These are phyloP conservation scores for Dendrothele bispora DNA, from an alignment of 768 basidiomycete species.

Conservation along the genomic window DNA sequence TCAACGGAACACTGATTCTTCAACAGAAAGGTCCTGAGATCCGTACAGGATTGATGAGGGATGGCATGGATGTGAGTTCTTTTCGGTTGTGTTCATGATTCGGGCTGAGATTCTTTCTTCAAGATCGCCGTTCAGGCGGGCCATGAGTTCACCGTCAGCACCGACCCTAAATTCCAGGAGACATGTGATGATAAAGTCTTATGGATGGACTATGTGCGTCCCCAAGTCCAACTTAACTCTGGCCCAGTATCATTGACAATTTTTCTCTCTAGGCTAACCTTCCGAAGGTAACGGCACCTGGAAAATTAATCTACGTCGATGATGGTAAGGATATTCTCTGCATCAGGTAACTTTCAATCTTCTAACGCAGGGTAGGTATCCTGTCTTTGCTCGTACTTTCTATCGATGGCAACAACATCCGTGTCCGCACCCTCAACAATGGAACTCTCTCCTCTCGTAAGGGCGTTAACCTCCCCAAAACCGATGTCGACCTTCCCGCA, in stretches of 20 bases:
- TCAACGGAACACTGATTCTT: constrained; percentile 10
- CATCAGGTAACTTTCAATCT: background rate
- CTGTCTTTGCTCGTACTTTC: constrained; percentile 90
- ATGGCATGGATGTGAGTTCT: constrained; percentile 74
- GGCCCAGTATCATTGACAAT: background rate
- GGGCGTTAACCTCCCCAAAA: constrained; percentile 99
- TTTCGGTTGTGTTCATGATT: constrained; percentile 9
- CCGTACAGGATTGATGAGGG: constrained; percentile 90
- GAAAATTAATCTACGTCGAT: constrained; percentile 96
- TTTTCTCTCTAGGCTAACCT: constrained; percentile 66
- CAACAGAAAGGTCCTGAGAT: constrained; percentile 98
- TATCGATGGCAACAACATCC: constrained; percentile 79
- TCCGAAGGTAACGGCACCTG: constrained; percentile 93
- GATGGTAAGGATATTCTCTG: constrained; percentile 58
- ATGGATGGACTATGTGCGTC: constrained; percentile 90
- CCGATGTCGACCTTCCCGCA: constrained; percentile 94
- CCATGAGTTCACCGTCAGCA: constrained; percentile 90
- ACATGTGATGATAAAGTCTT: constrained; percentile 80
- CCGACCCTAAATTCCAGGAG: constrained; percentile 79
- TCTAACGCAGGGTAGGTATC: no score
- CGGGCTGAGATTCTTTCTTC: constrained; percentile 11
- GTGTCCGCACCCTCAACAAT: constrained; percentile 86
- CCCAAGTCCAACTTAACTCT: constrained; percentile 4
- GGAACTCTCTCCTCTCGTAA: constrained; percentile 94
- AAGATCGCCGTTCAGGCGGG: constrained; percentile 86